Evolutionary conservation across 2,329 filamentous ascomycete species (phyloP), one percentile per base, ranked within the genome.

Genomic region (Colletotrichum shisoi): DNA sequence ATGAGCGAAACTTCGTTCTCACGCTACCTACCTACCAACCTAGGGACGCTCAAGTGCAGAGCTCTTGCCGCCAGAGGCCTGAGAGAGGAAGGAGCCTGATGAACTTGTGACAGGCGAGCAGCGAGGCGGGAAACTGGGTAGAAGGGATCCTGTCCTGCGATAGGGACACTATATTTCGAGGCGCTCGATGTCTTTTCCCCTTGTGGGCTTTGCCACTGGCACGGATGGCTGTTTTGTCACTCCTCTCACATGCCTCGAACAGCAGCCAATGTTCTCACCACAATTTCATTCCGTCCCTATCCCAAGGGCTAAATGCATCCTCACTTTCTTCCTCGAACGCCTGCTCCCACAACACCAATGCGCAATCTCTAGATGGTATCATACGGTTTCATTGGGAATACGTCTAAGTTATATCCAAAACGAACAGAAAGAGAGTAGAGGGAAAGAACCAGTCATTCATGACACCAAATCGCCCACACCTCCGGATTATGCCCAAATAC

Each of bases 391-490:
- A 60, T 68, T 51, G 44, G 49, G 37, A 60, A 65, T 27, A 46
- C 45, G 49, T 49, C 65, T 65, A 54, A 57, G 27, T 57, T 51
- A 58, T 53, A 44, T 13, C 57, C 60, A 57, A 40, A 56, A 49
- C 21, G 54, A 44, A 49, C 51, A n/a, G 19, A 46, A 39, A 59
- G 7, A 57, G 54, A 62, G 1, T 2, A 51, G 4, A 11, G n/a
- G 15, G n/a, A 42, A 57, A 52, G 12, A 62, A 34, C 49, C 57
- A 31, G 19, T 57, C 66, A 46, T 57, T 52, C 62, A 48, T 57
- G 62, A 70, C 71, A 71, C 51, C 63, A 57, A 37, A 66, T 71
- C 68, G 57, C 63, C 63, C 57, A 48, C 24, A 51, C 57, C 69
- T 11, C 48, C 58, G 13, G 45, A 53, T 53, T 57, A 67, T 67